Conservation (phyloP, 768 basidiomycete genomes). For the Leccinum longicurvipes region DNA sequence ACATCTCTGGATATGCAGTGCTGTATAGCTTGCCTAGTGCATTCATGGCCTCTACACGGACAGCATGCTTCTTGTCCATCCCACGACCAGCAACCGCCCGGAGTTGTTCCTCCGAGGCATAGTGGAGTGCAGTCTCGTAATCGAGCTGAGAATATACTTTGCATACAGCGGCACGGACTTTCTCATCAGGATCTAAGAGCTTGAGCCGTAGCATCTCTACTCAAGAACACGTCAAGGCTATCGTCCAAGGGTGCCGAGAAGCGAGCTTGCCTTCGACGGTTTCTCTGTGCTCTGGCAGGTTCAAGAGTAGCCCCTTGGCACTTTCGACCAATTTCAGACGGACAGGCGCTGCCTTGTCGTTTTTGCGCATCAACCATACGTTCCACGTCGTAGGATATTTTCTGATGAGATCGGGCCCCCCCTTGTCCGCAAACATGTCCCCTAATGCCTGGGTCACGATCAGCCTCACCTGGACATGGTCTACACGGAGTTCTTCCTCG, state of each 20-base stretch:
- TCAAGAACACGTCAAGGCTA: conserved; percentile 5
- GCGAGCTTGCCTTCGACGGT: conserved; percentile 66
- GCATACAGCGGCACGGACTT: conserved; percentile 82
- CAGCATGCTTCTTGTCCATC: conserved; percentile 75
- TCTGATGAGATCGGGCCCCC: conserved; percentile 66
- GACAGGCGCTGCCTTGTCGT: conserved; percentile 69
- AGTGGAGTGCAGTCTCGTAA: conserved; percentile 86
- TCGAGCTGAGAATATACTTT: conserved; percentile 79
- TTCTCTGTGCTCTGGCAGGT: conserved; percentile 63
- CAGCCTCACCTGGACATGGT: conserved; percentile 63
- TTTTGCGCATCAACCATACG: conserved; percentile 74
- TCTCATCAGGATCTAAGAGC: conserved; percentile 86
- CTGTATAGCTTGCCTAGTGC: conserved; percentile 76
- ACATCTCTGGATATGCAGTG: conserved; percentile 90
- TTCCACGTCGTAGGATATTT: conserved; percentile 86
- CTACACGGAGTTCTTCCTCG: conserved; percentile 83
- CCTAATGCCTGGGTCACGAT: conserved; percentile 88
- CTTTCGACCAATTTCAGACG: conserved; percentile 79
- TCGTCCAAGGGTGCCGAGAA: background rate
- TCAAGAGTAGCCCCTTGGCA: conserved; percentile 54
- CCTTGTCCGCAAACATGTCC: conserved; percentile 83
- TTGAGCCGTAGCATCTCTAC: conserved; percentile 61
- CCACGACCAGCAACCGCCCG: conserved; percentile 65
- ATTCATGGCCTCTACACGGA: conserved; percentile 73
- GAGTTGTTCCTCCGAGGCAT: conserved; percentile 64